Evolutionary conservation across 495 filamentous ascomycete species (phyloP).

Genomic region (Aspergillus leporis): DNA sequence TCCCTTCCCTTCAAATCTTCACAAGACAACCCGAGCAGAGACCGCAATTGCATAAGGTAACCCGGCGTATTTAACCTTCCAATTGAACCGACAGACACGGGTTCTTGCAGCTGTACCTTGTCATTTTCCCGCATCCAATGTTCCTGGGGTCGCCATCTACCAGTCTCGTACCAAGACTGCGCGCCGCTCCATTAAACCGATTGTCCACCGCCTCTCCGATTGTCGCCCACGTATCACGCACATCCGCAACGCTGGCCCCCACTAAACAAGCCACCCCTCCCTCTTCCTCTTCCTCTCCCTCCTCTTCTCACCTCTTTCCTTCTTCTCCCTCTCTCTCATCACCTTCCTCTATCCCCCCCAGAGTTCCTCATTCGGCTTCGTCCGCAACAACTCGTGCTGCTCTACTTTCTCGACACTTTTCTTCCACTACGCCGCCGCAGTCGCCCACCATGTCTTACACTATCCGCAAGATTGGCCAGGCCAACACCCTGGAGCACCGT

Average conservation of each 20-base stretch:
- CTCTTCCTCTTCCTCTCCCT: conserved; percentile 38
- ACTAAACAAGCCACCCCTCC: conserved; percentile 42
- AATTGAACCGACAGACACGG: neutral
- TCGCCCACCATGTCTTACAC: conserved; percentile 54
- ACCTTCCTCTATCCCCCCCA: conserved; percentile 10
- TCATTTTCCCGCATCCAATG: conserved; percentile 7
- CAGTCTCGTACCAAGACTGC: conserved; percentile 7
- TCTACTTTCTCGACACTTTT: conserved; percentile 29
- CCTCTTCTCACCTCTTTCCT: conserved; percentile 23
- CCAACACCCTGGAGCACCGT: conserved; percentile 94
- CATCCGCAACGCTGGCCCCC: conserved; percentile 46
- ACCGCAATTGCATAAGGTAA: neutral
- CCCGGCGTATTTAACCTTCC: neutral
- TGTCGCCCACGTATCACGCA: conserved; percentile 30
- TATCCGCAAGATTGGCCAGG: conserved; percentile 80
- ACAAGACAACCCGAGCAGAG: neutral
- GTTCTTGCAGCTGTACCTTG: neutral
- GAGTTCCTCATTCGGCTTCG: conserved; percentile 24
- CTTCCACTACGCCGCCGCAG: conserved; percentile 21
- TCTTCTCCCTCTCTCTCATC: conserved; percentile 13
- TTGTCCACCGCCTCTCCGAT: conserved; percentile 43
- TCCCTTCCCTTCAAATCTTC: conserved; percentile 2
- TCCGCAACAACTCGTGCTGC: conserved; percentile 27
- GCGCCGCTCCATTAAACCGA: conserved; percentile 38
- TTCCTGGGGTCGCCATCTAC: conserved; percentile 10